A percentile compares a stretch with the other conserved stretches of the same genome.
phyloP scores from a whole-genome alignment of 2,329 filamentous ascomycete species.

The Colletotrichum orchidophilum region DNA sequence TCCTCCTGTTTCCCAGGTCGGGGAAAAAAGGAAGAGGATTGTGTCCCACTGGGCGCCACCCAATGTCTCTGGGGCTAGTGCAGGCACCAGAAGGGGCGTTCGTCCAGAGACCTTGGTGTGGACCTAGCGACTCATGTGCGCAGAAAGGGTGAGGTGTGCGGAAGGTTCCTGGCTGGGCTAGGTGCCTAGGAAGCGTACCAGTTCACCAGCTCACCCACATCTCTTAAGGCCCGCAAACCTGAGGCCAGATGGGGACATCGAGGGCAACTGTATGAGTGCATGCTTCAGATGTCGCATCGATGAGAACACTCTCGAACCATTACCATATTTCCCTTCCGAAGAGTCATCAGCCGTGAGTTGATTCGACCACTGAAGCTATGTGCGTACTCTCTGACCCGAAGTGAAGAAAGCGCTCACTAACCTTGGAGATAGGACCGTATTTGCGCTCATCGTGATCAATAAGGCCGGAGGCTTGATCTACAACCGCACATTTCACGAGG shows the following conservation, averaged over 20 bases:
- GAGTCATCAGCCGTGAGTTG: conserved; percentile 4
- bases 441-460: conserved; percentile 96
- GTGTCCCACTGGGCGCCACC: neutral
- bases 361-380: conserved; percentile 13
- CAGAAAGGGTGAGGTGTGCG: neutral
- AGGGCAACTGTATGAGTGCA: neutral
- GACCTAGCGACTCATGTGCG: neutral
- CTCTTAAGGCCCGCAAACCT: conserved; percentile 10
- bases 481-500: conserved; percentile 91
- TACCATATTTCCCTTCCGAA: neutral
- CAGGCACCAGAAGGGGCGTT: conserved; percentile 13
- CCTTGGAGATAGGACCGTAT: conserved; percentile 77
- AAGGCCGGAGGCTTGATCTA: conserved; percentile 97
- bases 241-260: conserved; percentile 15
- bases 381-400: neutral
- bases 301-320: neutral
- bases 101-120: neutral
- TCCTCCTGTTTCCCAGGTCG: too few species aligned
- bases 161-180: neutral
- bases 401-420: conserved; percentile 7
- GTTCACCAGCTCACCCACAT: neutral
- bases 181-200: neutral
- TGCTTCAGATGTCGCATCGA: neutral
- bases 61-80: conserved; percentile 10
- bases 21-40: neutral